These are phyloP conservation scores for Pholiota microspora DNA, from an alignment of 768 basidiomycete species.

Conservation along the genomic window DNA sequence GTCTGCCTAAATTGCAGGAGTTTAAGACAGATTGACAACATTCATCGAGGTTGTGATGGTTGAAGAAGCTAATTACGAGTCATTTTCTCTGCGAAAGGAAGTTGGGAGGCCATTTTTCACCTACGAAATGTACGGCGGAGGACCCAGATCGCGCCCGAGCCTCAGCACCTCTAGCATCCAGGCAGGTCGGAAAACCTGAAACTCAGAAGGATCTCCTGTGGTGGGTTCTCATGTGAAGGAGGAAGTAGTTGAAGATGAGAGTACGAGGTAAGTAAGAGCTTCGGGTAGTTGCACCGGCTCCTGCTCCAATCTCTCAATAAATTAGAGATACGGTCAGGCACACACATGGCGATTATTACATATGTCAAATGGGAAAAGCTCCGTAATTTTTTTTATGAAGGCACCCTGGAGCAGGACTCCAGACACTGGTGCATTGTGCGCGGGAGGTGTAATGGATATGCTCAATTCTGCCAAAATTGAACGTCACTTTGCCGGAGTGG, in stretches of 20 bases:
- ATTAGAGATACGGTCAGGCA: not conserved
- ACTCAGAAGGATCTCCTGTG: not conserved
- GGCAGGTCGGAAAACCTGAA: not conserved
- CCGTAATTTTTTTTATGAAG: not conserved
- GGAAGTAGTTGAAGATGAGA: not conserved
- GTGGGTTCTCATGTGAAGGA: not conserved
- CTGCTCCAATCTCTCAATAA: not conserved
- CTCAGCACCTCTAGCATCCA: not conserved
- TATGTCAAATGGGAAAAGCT: not conserved
- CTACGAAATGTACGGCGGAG: not conserved
- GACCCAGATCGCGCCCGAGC: not conserved
- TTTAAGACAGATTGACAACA: not conserved
- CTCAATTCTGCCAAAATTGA: not conserved
- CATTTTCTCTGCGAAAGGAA: not conserved
- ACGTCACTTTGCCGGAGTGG: conserved; percentile 92
- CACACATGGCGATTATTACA: not conserved
- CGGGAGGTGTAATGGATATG: not conserved
- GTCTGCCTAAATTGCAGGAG: not conserved
- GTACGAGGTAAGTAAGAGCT: not conserved
- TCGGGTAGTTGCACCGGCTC: not conserved
- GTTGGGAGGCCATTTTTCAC: not conserved
- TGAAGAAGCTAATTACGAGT: not conserved
- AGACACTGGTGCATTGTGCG: not conserved
- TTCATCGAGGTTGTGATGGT: not conserved
- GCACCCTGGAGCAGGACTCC: conserved; percentile 7